These are phyloP conservation scores for Teratosphaeria destructans DNA, from an alignment of 2,329 filamentous ascomycete genomes.

Conservation along the genomic window DNA sequence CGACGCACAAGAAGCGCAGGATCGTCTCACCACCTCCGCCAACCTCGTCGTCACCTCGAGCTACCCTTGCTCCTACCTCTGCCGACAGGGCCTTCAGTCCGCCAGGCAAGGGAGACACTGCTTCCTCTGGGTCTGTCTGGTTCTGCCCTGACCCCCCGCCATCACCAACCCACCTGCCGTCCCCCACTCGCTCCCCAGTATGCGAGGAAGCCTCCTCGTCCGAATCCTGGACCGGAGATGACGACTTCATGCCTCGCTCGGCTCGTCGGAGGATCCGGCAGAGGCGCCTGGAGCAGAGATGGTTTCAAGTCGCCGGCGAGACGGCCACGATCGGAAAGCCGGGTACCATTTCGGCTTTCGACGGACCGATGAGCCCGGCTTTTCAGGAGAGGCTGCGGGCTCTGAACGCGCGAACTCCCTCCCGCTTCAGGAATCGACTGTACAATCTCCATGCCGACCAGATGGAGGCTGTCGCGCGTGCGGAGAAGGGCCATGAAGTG, in stretches of 20 bases:
- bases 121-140: not conserved
- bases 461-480: not conserved
- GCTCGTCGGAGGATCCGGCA: slow-evolving; percentile 1
- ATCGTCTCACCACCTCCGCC: not conserved
- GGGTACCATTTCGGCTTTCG: not conserved
- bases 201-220: slow-evolving; percentile 7
- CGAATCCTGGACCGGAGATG: slow-evolving; percentile 16
- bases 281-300: not conserved
- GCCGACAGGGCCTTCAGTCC: no score
- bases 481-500: not conserved
- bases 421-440: not conserved
- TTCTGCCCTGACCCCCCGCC: not conserved
- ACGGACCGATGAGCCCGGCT: not conserved
- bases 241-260: slow-evolving; percentile 10
- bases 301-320: not conserved
- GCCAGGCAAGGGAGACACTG: not conserved
- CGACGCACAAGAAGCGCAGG: not conserved
- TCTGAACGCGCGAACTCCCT: not conserved
- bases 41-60: not conserved
- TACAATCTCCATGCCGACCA: not conserved
- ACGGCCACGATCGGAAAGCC: not conserved
- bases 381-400: not conserved
- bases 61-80: no score
- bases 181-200: not conserved
- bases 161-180: not conserved